Evolutionary conservation across 1,284 basidiomycete genomes (phyloP), one percentile per base, ranked within the genome.

Genomic region (Apiotrichum montevideense): DNA sequence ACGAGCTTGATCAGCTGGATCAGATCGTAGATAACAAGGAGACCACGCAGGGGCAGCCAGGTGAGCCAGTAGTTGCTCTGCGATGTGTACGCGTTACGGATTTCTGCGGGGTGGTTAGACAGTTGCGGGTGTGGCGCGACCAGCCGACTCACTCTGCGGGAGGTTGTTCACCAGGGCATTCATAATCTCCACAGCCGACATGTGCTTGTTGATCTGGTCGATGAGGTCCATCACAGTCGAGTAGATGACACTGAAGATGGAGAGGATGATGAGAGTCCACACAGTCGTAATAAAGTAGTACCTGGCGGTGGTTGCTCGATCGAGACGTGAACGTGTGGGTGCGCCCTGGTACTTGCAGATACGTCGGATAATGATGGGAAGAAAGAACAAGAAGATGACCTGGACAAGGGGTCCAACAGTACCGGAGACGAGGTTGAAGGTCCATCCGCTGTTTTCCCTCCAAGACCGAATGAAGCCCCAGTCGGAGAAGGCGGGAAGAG

Each of bases 201-300:
- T 66, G 58, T 84, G 84, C 59, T 83, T 74, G 4, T 87, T 86
- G 47, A 91, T 83, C 61, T 86, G 80, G 4, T 75, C 61, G n/a
- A 91, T 78, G 40, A 94, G 82, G 59, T 85, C 77, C 63, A 83
- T 81, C 11, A 88, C 81, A 15, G 66, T 10, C 87, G 88, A 87
- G 78, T 94, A 90, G 58, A 87, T 80, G 50, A 94, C 90, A 62
- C 89, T 88, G 63, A 96, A 85, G 57, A 97, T 75, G 32, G 90
- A 93, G 79, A 97, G 96, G 73, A 96, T 85, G 65, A 97, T 81
- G 67, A 97, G 78, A 53, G 69, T 74, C 59, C 69, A 73, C 71
- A 94, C 87, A 60, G 95, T 85, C 73, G 96, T 80, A 82, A 97
- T 96, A 6, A 88, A 83, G 70, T 86, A 97, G 77, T 96, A 96